Percentiles rank a stretch among this genome's conserved stretches.
phyloP scores from a whole-genome alignment of 148 eudicot genomes.

The Drosera capensis region DNA sequence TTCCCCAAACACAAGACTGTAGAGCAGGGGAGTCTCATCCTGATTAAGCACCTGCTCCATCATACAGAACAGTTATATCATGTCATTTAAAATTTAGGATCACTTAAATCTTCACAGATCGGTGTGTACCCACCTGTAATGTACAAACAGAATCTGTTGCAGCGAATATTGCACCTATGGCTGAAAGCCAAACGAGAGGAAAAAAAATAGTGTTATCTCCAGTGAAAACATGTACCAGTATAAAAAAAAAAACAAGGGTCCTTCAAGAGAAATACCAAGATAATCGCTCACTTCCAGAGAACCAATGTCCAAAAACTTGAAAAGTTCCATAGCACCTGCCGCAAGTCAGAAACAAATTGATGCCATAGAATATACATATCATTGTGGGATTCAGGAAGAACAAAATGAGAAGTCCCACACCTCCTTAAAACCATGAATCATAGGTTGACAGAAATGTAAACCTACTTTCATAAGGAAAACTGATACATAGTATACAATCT shows the following conservation, averaged over 20 bases:
- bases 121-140: slow-evolving; percentile 43
- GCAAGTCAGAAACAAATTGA: slow-evolving; percentile 1
- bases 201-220: slow-evolving; percentile 1
- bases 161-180: slow-evolving; percentile 79
- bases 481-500: too few species aligned
- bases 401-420: not conserved
- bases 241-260: not conserved
- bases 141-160: slow-evolving; percentile 92
- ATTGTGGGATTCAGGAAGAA: not conserved
- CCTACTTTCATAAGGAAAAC: too few species aligned
- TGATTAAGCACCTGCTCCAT: slow-evolving; percentile 67
- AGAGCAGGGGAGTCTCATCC: slow-evolving; percentile 63
- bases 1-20: slow-evolving; percentile 84
- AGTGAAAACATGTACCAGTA: not conserved
- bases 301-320: slow-evolving; percentile 35
- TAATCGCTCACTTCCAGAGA: slow-evolving; percentile 45
- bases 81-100: not conserved
- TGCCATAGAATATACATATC: not conserved
- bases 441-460: too few species aligned
- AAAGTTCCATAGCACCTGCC: slow-evolving; percentile 43
- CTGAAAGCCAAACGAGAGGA: slow-evolving; percentile 13
- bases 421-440: too few species aligned
- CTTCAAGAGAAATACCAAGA: slow-evolving; percentile 33
- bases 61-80: slow-evolving; percentile 3
- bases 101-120: not conserved